A percentile compares a stretch with the other conserved stretches of the same genome.
Conservation (phyloP, 768 basidiomycete genomes). For the Galerina marginata region DNA sequence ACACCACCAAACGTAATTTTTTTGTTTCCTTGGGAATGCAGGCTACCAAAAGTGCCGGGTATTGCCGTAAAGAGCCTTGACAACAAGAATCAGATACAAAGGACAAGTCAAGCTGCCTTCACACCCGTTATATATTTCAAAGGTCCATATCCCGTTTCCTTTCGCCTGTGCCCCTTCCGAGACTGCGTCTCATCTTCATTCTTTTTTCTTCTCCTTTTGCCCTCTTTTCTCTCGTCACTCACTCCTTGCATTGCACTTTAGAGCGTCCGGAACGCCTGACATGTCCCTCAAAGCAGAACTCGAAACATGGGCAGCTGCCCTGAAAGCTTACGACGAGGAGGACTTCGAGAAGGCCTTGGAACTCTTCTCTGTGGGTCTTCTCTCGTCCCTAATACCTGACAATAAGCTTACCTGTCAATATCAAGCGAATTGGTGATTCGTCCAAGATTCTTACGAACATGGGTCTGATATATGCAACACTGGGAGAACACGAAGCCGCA, state of each 20-base stretch:
- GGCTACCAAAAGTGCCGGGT: constrained; percentile 19
- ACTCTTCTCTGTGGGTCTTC: constrained; percentile 68
- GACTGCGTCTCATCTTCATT: constrained; percentile 49
- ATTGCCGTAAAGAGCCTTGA: constrained; percentile 34
- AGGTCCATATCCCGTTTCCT: constrained; percentile 27
- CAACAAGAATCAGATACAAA: constrained; percentile 38
- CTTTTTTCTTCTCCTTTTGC: constrained; percentile 29
- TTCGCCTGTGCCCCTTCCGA: constrained; percentile 37
- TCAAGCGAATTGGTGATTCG: constrained; percentile 77
- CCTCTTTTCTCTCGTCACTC: constrained; percentile 32
- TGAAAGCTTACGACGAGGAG: constrained; percentile 86
- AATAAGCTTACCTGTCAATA: constrained; percentile 10
- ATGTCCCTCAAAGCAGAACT: constrained; percentile 78
- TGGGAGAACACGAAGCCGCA: constrained; percentile 86
- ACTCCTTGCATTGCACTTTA: constrained; percentile 28
- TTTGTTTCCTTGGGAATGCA: constrained; percentile 31
- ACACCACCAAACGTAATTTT: neutral
- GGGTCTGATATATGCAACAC: constrained; percentile 90
- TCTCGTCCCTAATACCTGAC: neutral
- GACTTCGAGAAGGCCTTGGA: constrained; percentile 79
- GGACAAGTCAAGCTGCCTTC: constrained; percentile 23
- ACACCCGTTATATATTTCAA: constrained; percentile 26
- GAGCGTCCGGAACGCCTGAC: constrained; percentile 46
- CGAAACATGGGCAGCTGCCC: constrained; percentile 86
- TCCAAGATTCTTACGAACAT: constrained; percentile 94